phyloP scores from a whole-genome alignment of 2,329 filamentous ascomycete species.

The Gaeumannomyces tritici region DNA sequence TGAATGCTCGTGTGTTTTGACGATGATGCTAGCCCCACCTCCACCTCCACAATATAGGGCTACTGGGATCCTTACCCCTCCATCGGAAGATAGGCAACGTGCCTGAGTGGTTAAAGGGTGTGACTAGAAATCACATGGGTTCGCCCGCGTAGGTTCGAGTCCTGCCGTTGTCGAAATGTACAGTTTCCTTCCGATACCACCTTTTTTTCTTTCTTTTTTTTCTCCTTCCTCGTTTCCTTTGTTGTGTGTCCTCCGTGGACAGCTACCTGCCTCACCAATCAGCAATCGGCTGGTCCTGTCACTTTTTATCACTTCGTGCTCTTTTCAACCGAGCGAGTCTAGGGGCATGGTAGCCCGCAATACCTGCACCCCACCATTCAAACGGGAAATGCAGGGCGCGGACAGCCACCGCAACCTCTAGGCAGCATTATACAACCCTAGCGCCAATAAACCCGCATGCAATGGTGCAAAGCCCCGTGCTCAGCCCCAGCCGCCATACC shows the following conservation, averaged over 20 bases:
- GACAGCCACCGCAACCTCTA: neutral
- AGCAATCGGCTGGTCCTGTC: no score
- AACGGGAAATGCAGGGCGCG: neutral
- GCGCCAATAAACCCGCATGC: neutral
- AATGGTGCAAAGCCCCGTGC: neutral
- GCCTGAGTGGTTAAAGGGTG: conserved; percentile 3
- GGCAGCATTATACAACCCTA: neutral
- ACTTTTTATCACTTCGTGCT: no score
- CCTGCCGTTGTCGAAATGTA: conserved; percentile 1
- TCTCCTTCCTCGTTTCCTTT: neutral
- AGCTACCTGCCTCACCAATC: no score
- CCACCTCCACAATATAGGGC: neutral
- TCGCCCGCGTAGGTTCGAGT: conserved; percentile 4
- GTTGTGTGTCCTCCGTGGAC: no score
- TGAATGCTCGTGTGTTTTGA: no score
- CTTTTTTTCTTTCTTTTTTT: neutral
- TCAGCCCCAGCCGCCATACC: neutral
- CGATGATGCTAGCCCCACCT: no score
- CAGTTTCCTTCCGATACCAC: neutral
- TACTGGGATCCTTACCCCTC: neutral
- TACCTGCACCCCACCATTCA: no score
- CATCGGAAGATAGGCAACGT: neutral
- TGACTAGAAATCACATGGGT: conserved; percentile 4
- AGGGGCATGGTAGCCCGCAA: no score
- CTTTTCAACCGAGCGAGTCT: no score